Evolutionary conservation across 2,329 filamentous ascomycete genomes (phyloP).

Genomic region (Didymella pinodella): DNA sequence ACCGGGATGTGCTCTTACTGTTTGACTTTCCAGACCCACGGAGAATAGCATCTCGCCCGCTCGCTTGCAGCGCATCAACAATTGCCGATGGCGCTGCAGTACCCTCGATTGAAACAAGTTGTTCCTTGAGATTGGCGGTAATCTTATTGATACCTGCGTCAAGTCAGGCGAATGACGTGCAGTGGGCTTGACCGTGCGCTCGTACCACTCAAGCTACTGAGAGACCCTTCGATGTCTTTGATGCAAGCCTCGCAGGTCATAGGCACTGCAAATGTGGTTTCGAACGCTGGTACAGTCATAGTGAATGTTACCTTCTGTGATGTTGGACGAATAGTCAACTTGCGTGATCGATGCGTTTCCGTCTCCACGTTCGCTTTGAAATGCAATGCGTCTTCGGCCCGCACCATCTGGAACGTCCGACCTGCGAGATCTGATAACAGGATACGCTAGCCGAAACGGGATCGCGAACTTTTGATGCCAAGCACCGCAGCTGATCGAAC

Average conservation of each 20-base stretch:
- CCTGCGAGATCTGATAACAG: slow-evolving; percentile 13
- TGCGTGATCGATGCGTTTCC: slow-evolving; percentile 23
- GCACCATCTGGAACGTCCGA: slow-evolving; percentile 18
- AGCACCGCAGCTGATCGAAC: slow-evolving; percentile 11
- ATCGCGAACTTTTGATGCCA: slow-evolving; percentile 17
- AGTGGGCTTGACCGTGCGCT: slow-evolving; percentile 25
- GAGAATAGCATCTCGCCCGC: slow-evolving; percentile 91
- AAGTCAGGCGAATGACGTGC: slow-evolving; percentile 37
- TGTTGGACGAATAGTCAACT: slow-evolving; percentile 1
- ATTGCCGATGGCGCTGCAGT: slow-evolving; percentile 91
- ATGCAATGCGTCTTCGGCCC: slow-evolving; percentile 39
- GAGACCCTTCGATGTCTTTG: slow-evolving; percentile 80
- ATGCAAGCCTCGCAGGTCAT: slow-evolving; percentile 91
- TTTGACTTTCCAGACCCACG: slow-evolving; percentile 86
- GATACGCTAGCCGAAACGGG: not conserved
- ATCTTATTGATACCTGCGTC: slow-evolving; percentile 78
- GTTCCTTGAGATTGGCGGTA: slow-evolving; percentile 80
- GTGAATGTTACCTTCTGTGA: slow-evolving; percentile 7
- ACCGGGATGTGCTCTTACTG: slow-evolving; percentile 64
- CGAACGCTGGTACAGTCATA: slow-evolving; percentile 47
- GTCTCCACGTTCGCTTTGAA: slow-evolving; percentile 42
- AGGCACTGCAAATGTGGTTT: slow-evolving; percentile 95
- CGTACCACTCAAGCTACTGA: slow-evolving; percentile 75
- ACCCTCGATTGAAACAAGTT: slow-evolving; percentile 84
- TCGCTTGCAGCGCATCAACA: slow-evolving; percentile 85